Evolutionary conservation across 805 yeast species (phyloP).

Genomic region (Pichia occidentalis): DNA sequence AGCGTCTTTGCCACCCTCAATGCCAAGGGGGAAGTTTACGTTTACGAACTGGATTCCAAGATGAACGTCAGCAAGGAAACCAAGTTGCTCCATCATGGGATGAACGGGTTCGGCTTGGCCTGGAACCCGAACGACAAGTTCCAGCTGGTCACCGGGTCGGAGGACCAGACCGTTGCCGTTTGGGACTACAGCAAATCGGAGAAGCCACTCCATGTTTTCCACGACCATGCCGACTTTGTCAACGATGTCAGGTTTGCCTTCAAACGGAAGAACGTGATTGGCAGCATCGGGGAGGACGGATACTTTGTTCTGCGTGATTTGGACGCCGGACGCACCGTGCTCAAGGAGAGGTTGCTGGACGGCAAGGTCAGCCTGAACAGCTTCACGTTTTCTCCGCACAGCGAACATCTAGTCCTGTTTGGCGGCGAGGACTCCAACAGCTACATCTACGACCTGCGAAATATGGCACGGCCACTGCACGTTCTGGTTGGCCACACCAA

Average conservation of each 20-base stretch:
- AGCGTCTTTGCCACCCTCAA: constrained; percentile 56
- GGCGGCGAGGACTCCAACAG: constrained; percentile 67
- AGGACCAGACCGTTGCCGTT: constrained; percentile 56
- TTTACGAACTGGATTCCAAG: constrained; percentile 37
- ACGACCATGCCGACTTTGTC: constrained; percentile 50
- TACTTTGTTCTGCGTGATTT: constrained; percentile 48
- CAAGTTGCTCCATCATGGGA: constrained; percentile 45
- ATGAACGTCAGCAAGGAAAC: constrained; percentile 20
- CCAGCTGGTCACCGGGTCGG: constrained; percentile 53
- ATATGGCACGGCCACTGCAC: constrained; percentile 41
- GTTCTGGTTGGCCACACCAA: constrained; percentile 78
- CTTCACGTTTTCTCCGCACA: constrained; percentile 57
- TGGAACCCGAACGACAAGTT: constrained; percentile 52
- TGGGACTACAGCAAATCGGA: constrained; percentile 42
- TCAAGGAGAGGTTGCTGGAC: constrained; percentile 23
- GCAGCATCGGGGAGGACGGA: constrained; percentile 70
- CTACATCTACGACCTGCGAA: constrained; percentile 57
- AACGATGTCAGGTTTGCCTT: constrained; percentile 74
- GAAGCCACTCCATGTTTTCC: constrained; percentile 29
- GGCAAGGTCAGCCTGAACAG: constrained; percentile 45
- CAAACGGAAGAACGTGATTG: constrained; percentile 45
- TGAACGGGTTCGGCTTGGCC: constrained; percentile 69
- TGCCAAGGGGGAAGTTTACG: constrained; percentile 54
- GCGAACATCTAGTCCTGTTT: constrained; percentile 53
- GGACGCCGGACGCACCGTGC: constrained; percentile 29